phyloP scores from a whole-genome alignment of 805 yeast genomes.

The Yamadazyma phyllophila region DNA sequence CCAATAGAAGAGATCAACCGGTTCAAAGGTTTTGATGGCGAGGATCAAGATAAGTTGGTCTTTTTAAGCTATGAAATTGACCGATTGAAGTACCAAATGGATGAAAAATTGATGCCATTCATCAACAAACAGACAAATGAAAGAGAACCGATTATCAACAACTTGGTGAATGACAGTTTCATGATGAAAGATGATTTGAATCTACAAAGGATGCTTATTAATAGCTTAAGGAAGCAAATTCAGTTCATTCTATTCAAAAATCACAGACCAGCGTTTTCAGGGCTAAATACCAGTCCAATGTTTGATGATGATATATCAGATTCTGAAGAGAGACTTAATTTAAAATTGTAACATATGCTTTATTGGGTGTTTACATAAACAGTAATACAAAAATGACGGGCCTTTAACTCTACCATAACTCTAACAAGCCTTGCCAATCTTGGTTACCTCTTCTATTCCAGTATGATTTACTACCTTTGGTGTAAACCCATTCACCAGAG shows the following conservation, averaged over 20 bases:
- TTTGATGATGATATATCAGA: conserved; percentile 26
- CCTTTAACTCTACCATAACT: conserved; percentile 49
- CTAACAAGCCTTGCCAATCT: conserved; percentile 57
- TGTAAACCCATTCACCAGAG: conserved; percentile 51
- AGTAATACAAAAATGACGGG: background rate
- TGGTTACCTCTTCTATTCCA: conserved; percentile 72
- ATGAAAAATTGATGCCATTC: conserved; percentile 36
- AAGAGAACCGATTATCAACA: conserved; percentile 28
- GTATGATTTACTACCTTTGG: conserved; percentile 60
- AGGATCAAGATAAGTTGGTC: conserved; percentile 27
- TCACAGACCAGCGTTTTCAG: conserved; percentile 23
- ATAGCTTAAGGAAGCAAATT: conserved; percentile 49
- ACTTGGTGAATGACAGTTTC: conserved; percentile 35
- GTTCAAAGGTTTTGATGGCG: conserved; percentile 17
- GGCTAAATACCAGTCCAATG: conserved; percentile 7
- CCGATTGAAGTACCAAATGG: conserved; percentile 40
- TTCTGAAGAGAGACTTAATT: conserved; percentile 35
- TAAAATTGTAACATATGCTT: conserved; percentile 24
- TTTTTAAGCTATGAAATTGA: conserved; percentile 43
- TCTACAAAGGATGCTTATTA: conserved; percentile 42
- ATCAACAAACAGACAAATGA: conserved; percentile 24
- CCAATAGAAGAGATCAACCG: conserved; percentile 45
- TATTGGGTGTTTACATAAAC: background rate
- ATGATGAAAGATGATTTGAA: conserved; percentile 48
- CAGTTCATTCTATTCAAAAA: conserved; percentile 47